Conservation (phyloP, 306 rosid genomes). For the Quercus agrifolia region DNA sequence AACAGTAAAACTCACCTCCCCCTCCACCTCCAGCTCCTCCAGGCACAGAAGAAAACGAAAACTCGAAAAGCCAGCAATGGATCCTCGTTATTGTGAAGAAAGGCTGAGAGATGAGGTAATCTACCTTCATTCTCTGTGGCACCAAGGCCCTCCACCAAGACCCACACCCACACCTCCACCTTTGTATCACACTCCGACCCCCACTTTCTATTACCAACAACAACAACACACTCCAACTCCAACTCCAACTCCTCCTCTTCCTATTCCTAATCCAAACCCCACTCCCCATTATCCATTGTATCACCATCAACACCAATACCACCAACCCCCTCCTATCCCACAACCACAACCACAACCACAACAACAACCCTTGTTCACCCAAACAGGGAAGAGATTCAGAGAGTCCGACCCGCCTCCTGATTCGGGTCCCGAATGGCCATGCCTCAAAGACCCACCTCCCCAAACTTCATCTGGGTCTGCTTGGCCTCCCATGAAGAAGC, state of each 20-base stretch:
- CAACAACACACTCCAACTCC: slow-evolving; percentile 21
- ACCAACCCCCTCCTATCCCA: not conserved
- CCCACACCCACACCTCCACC: slow-evolving; percentile 7
- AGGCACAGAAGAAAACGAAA: too few species aligned
- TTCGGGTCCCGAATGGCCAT: slow-evolving; percentile 38
- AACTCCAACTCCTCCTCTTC: not conserved
- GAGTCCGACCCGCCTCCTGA: slow-evolving; percentile 16
- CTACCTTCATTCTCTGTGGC: slow-evolving; percentile 69
- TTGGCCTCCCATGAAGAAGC: slow-evolving; percentile 37
- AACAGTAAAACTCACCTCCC: too few species aligned
- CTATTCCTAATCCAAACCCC: not conserved
- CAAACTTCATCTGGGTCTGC: slow-evolving; percentile 17
- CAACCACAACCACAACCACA: not conserved
- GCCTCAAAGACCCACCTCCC: not conserved
- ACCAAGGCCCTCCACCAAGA: slow-evolving; percentile 45
- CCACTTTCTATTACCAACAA: not conserved
- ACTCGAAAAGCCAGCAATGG: slow-evolving; percentile 12
- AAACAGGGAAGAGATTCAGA: not conserved
- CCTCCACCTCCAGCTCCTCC: too few species aligned
- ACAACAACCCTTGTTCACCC: slow-evolving; percentile 4
- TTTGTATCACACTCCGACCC: not conserved
- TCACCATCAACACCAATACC: not conserved
- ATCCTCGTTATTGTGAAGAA: slow-evolving; percentile 33
- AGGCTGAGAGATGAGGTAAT: slow-evolving; percentile 48
- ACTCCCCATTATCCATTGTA: not conserved